These are phyloP conservation scores for Chimonanthus salicifolius DNA, from an alignment of 164 flowering plant species.

Conservation along the genomic window DNA sequence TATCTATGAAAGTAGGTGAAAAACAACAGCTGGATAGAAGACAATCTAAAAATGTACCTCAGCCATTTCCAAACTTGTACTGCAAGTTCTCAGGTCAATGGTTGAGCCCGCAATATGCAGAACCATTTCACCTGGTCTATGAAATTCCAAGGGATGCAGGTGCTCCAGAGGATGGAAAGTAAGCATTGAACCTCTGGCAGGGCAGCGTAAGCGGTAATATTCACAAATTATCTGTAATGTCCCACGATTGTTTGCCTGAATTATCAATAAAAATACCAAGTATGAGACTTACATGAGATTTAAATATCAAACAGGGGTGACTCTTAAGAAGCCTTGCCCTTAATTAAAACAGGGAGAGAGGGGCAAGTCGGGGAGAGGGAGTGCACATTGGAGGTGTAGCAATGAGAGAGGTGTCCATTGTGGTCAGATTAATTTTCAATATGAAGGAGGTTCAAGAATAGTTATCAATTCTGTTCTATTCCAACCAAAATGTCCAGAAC, in stretches of 20 bases:
- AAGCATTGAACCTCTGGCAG: constrained; percentile 66
- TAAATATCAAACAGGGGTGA: background rate
- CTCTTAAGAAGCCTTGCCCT: background rate
- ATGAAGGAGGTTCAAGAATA: too few relatives aligned
- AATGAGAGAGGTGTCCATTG: too few relatives aligned
- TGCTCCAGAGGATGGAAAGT: constrained; percentile 85
- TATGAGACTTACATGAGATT: background rate
- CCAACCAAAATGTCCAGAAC: too few relatives aligned
- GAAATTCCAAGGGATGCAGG: constrained; percentile 76
- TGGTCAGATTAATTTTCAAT: too few relatives aligned
- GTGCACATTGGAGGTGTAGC: too few relatives aligned
- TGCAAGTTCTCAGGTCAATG: constrained; percentile 74
- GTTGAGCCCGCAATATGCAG: constrained; percentile 66
- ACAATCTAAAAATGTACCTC: constrained; percentile 46
- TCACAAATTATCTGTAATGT: constrained; percentile 82
- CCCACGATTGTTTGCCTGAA: constrained; percentile 77
- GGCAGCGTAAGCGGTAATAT: constrained; percentile 60
- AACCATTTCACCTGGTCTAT: constrained; percentile 60
- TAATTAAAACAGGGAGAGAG: background rate
- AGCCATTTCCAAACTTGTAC: constrained; percentile 64
- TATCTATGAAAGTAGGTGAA: background rate
- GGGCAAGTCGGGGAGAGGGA: background rate
- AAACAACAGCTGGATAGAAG: constrained; percentile 1
- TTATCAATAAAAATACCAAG: background rate
- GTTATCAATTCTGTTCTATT: too few relatives aligned